These are phyloP conservation scores for Macrophomina pseudophaseolina DNA, from an alignment of 2,329 filamentous ascomycete species.

Conservation along the genomic window DNA sequence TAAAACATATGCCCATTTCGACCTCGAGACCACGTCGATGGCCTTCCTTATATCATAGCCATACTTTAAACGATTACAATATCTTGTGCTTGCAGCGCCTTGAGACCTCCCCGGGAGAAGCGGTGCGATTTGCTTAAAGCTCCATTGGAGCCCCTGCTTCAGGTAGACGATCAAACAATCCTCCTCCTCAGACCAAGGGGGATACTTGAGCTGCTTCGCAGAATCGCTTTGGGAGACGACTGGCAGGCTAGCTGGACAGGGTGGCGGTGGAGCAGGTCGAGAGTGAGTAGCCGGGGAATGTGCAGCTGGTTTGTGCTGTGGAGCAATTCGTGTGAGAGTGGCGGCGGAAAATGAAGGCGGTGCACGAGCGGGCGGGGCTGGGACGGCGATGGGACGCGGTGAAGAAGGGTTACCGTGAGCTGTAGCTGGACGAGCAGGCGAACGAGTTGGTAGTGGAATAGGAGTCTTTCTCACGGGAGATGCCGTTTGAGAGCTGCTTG, in stretches of 20 bases:
- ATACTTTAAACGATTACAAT: conserved; percentile 30
- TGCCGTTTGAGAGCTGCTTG: no score
- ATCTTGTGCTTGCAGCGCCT: conserved; percentile 35
- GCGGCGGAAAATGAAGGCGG: neutral
- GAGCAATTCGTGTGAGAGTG: no score
- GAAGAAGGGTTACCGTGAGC: neutral
- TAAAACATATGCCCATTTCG: neutral
- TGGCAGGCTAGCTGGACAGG: neutral
- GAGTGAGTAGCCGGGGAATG: no score
- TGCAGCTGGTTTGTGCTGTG: no score
- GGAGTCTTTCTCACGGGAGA: no score
- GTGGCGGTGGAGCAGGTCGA: neutral
- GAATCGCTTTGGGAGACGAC: neutral
- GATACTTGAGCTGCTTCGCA: neutral
- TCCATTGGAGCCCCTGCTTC: conserved; percentile 45
- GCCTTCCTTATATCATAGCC: conserved; percentile 30
- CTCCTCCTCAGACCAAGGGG: conserved; percentile 32
- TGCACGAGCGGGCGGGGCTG: neutral
- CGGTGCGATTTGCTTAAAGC: conserved; percentile 44
- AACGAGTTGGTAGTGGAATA: neutral
- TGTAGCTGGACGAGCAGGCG: neutral
- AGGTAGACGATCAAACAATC: conserved; percentile 45
- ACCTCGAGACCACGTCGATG: conserved; percentile 33
- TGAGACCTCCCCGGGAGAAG: conserved; percentile 42
- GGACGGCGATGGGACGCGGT: neutral